Evolutionary conservation across 2,329 filamentous ascomycete genomes (phyloP), one percentile per base, ranked within the genome.

Genomic region (Xylaria sp.): DNA sequence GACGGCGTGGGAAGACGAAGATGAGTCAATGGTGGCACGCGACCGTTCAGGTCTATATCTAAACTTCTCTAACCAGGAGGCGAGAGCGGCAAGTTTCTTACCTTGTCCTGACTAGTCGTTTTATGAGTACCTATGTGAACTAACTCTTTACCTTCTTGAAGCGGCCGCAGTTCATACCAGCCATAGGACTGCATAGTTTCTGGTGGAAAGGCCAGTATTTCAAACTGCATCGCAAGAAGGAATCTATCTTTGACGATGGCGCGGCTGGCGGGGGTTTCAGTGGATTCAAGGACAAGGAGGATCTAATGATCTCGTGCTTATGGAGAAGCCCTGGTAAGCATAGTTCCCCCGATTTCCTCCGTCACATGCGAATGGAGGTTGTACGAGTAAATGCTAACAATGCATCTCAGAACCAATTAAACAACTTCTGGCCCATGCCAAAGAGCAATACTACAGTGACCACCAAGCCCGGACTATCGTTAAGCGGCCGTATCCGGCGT

Each of bases 51-150:
- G 75, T 2, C 76, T 75, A n/a, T 86, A 83, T 67, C 80, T 87
- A 52, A 88, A 88, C 71, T 87, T 87, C 73, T 84, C 84, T 3
- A 84, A 83, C 64, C 83, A 86, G 63, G 82, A 84, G 64, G 82
- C 83, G 11, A 81, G 80, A 72, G 77, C 79, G 37, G 80, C 81
- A 65, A 72, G 79, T 73, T 5, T 12, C 21, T 4, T n/a, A 25
- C 28, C 28, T 31, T 31, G 4, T 5, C 9, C 28, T 31, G 28
- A 31, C n/a, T 4, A 23, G 14, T 14, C 45, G 4, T 7, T 7
- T 28, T 25, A 42, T 19, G 15, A n/a, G 6, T n/a, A n/a, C 46
- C 11, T 12, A 47, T 35, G 23, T 58, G 64, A 51, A 66, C 35
- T 52, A 28, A 51, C 23, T 43, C 11, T 19, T 19, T n/a, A n/a